Percentiles rank a stretch among this genome's conserved stretches.
Conservation (phyloP, 306 rosid species). For the Ziziphus jujuba region DNA sequence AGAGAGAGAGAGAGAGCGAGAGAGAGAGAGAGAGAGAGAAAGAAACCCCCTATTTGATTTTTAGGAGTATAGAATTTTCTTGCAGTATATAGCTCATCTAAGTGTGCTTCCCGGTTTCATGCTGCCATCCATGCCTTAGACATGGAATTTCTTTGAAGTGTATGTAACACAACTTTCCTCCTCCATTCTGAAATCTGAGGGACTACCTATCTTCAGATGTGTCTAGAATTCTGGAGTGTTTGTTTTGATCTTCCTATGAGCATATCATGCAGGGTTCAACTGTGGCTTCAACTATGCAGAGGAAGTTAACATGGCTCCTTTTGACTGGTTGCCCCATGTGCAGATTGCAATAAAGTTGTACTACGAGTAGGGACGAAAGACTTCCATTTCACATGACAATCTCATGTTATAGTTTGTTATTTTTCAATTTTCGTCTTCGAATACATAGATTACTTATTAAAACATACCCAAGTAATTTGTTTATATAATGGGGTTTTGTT, state of each 20-base stretch:
- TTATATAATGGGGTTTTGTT: too few relatives aligned
- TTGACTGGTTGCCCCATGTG: constrained; percentile 98
- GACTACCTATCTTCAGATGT: constrained; percentile 98
- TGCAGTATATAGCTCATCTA: too few relatives aligned
- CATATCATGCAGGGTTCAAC: constrained; percentile 97
- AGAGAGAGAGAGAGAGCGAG: too few relatives aligned
- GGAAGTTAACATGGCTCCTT: constrained; percentile 99
- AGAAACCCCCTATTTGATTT: too few relatives aligned
- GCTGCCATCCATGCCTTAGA: constrained; percentile 23
- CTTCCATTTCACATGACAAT: constrained; percentile 96
- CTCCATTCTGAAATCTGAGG: constrained; percentile 76
- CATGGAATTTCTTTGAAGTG: constrained; percentile 22
- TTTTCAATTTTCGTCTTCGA: background rate
- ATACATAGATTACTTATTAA: too few relatives aligned
- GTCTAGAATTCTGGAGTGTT: constrained; percentile 93
- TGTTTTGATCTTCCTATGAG: constrained; percentile 96
- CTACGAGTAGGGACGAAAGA: constrained; percentile 81
- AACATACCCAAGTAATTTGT: too few relatives aligned
- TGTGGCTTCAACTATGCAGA: constrained; percentile 99
- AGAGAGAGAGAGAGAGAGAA: too few relatives aligned
- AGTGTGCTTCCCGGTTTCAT: too few relatives aligned
- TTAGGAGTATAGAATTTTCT: too few relatives aligned
- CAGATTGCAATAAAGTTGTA: constrained; percentile 85
- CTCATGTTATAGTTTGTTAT: constrained; percentile 25
- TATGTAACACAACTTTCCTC: constrained; percentile 99